These are phyloP conservation scores for Xylaria sp. DNA, from an alignment of 2,329 filamentous ascomycete species.

Conservation along the genomic window DNA sequence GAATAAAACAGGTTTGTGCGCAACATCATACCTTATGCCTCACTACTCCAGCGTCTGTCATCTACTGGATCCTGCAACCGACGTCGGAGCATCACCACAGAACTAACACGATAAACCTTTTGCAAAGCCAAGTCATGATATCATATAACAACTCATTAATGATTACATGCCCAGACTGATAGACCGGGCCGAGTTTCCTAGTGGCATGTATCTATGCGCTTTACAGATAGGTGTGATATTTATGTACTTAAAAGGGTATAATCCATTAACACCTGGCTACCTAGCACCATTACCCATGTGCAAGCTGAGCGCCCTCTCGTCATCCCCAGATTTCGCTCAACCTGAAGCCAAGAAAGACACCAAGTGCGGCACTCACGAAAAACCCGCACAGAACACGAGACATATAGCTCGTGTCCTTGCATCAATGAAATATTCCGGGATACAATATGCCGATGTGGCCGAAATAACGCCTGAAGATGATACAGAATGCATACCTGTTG, in stretches of 20 bases:
- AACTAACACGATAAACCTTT: neutral
- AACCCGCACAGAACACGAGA: slow-evolving; percentile 1
- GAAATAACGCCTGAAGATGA: slow-evolving; percentile 30
- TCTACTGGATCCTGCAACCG: neutral
- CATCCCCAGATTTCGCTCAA: neutral
- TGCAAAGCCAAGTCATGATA: neutral
- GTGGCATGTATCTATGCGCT: neutral
- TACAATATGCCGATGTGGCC: slow-evolving; percentile 11
- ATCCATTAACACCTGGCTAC: neutral
- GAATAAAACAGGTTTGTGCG: too few relatives aligned
- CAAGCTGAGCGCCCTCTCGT: neutral
- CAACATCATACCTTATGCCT: neutral
- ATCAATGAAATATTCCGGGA: neutral
- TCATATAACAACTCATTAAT: neutral
- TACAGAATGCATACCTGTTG: slow-evolving; percentile 3
- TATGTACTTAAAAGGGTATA: neutral
- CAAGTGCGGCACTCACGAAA: neutral
- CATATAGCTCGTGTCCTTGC: neutral
- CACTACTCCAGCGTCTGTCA: neutral
- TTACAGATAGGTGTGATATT: neutral
- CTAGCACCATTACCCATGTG: too few relatives aligned
- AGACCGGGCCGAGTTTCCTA: slow-evolving; percentile 25
- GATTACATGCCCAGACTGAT: neutral
- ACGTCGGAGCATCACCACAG: neutral
- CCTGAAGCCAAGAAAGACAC: neutral